phyloP scores from a whole-genome alignment of 73 alveolate species.

The Tetrahymena borealis region DNA sequence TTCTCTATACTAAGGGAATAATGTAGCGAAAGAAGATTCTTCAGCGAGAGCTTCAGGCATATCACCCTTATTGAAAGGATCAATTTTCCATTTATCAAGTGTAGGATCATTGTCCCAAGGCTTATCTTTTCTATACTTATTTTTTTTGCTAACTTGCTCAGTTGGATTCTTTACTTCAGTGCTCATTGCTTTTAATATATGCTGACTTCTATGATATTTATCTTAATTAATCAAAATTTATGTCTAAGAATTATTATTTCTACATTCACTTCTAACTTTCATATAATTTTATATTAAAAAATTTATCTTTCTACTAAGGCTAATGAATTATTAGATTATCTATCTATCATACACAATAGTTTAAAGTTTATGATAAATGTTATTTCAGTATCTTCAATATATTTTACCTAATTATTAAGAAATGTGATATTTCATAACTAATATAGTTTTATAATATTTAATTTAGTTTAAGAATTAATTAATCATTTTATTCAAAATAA shows the following conservation, averaged over 20 bases:
- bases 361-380: no score
- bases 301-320: not conserved
- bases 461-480: no score
- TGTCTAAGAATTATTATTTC: not conserved
- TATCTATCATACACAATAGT: not conserved
- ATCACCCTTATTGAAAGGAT: conserved; percentile 83
- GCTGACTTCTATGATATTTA: not conserved
- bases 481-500: no score
- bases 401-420: no score
- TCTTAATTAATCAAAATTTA: not conserved
- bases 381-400: no score
- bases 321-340: not conserved
- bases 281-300: not conserved
- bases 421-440: no score
- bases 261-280: not conserved
- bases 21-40: conserved; percentile 95
- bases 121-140: conserved; percentile 81
- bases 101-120: conserved; percentile 98
- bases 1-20: conserved; percentile 97
- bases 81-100: conserved; percentile 90
- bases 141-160: not conserved
- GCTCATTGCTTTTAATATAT: not conserved
- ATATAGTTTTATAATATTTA: no score
- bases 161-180: not conserved
- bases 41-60: conserved; percentile 82